Evolutionary conservation across 495 filamentous ascomycete species (phyloP), one percentile per base, ranked within the genome.

Genomic region (Penicillium roqueforti): DNA sequence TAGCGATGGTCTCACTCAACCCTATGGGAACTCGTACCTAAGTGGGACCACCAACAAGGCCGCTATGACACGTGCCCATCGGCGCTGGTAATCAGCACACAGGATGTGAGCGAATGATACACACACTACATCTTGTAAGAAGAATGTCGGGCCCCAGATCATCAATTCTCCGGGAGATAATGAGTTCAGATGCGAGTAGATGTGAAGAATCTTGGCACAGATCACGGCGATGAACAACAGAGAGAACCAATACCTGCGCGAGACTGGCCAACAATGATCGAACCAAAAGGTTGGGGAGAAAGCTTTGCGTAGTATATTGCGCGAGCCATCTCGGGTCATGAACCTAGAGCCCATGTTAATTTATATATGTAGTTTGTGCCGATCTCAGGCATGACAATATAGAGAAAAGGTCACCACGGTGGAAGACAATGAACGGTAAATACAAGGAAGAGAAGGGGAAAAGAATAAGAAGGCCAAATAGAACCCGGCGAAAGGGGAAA

Each of bases 121-220:
- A 22, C 66, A 60, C 8, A 59, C 49, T 41, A 70, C 56, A 70
- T 75, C 72, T 49, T 75, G 70, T 14, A 67, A 51, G 46, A 73
- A 68, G 36, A 75, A 73, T 6, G 72, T 73, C 23, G 67, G 54
- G 11, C 67, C 72, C 72, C 72, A 75, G n/a, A 68, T 55, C 10
- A 69, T 39, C 34, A 75, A 69, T 37, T 67, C 62, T 23, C 34
- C 41, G 23, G 54, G 38, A 3, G 67, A 64, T 14, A 75, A 54
- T 0, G 72, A 73, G 47, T 63, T 60, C 14, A 69, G 44, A 47
- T 75, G 72, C 23, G 70, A 68, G 58, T 68, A 71, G 46, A 75
- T 63, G 56, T 72, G 72, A 23, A 73, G 59, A 11, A 62, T 1
- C 58, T 75, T 75, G 16, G 72, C 70, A 42, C 57, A 51, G 41